Evolutionary conservation across 345 rosid genomes (phyloP), one percentile per base, ranked within the genome.

Genomic region (Erucastrum elatum): DNA sequence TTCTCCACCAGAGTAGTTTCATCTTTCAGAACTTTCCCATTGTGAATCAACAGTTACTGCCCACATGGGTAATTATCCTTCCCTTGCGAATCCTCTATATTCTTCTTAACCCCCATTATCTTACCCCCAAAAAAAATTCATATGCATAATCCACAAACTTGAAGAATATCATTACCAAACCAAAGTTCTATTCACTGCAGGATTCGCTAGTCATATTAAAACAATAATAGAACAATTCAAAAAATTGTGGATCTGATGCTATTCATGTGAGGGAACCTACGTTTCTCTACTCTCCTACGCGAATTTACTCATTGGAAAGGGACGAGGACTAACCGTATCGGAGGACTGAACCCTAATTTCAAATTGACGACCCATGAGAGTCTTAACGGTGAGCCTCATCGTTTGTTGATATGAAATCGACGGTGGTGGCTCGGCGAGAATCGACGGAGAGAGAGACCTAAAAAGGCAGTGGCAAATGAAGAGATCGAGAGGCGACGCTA

Each of bases 31-130:
- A 96, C 96, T 84, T 96, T 96, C 46, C 99, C 99, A 81, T 93
- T 93, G 75, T 95, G 98, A 86, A 95, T 93, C 87, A 95, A 77
- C 61, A 95, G 71, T 63, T 95, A 98, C 70, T 90, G 97, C 17
- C 96, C 99, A 84, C 97, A 95, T 2, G 99, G 99, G 66, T 92
- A 95, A 84, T 89, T 93, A 72, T 90, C 98, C 81, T 93, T 95
- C 11, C 99, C 99, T 82, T 93, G 93, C 7, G 86, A 84, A 84
- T 93, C 99, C 80, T 96, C 99, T 73, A 96, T 96, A 79, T 88
- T 89, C 85, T 93, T 96, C 90, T 96, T 96, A 83, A 96, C 99
- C 59, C 93, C 94, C 96, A 96, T 93, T 71, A 96, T 80, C 99
- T 82, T 44, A 35, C n/a, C n/a, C n/a, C n/a, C n/a, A 35, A 35